Percentiles rank a stretch among this genome's conserved stretches.
These are phyloP conservation scores for Salix exigua DNA, from an alignment of 345 rosid genomes.

Conservation along the genomic window DNA sequence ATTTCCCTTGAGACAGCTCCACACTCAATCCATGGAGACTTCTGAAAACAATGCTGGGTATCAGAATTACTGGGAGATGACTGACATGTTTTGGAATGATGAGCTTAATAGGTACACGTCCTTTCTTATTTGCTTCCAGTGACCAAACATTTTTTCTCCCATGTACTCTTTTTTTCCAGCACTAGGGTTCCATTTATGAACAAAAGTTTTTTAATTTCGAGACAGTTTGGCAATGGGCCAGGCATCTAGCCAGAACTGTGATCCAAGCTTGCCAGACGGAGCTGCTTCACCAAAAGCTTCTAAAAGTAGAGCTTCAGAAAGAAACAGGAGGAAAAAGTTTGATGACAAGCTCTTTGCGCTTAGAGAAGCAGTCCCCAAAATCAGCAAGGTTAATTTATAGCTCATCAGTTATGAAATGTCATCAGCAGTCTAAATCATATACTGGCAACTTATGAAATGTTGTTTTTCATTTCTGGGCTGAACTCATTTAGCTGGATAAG, in stretches of 20 bases:
- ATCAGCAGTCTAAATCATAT: too few relatives aligned
- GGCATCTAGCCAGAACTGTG: constrained; percentile 35
- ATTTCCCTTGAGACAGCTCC: too few relatives aligned
- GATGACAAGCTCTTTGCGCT: constrained; percentile 84
- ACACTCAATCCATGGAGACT: constrained; percentile 9
- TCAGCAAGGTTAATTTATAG: constrained; percentile 56
- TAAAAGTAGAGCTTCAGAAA: constrained; percentile 78
- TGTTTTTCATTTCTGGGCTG: background rate
- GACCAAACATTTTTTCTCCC: background rate
- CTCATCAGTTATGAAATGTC: background rate
- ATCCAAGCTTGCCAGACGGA: constrained; percentile 98
- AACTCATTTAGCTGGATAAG: constrained; percentile 68
- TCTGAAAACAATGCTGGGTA: constrained; percentile 45
- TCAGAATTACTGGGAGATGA: constrained; percentile 52
- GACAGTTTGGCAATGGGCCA: constrained; percentile 24
- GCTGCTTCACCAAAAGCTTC: constrained; percentile 63
- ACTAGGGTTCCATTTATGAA: background rate
- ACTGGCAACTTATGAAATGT: too few relatives aligned
- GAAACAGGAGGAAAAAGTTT: constrained; percentile 82
- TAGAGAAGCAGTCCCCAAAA: constrained; percentile 88
- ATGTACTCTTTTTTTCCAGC: background rate
- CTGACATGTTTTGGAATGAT: constrained; percentile 51
- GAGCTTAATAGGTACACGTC: constrained; percentile 33
- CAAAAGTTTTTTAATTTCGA: background rate
- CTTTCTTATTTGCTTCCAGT: background rate